These are phyloP conservation scores for Trametes gibbosa DNA, from an alignment of 768 basidiomycete genomes.

Conservation along the genomic window DNA sequence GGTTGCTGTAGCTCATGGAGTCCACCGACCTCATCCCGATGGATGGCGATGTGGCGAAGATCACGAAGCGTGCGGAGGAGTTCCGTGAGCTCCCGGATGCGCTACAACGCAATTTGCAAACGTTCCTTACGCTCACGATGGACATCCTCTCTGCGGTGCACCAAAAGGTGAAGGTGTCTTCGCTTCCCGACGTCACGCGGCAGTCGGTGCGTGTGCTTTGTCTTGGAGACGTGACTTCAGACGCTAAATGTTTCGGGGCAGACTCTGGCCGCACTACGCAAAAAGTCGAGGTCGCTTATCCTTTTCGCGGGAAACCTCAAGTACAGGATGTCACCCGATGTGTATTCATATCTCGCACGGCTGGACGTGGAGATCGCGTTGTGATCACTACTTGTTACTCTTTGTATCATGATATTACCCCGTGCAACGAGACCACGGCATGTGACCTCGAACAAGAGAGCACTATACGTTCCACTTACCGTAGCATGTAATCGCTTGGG, in stretches of 20 bases:
- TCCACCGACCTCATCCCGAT: slow-evolving; percentile 85
- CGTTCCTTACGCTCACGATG: slow-evolving; percentile 89
- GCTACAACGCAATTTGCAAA: slow-evolving; percentile 85
- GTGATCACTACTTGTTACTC: slow-evolving; percentile 29
- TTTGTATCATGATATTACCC: neutral
- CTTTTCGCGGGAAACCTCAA: slow-evolving; percentile 86
- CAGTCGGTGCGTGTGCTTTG: slow-evolving; percentile 59
- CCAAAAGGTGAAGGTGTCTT: slow-evolving; percentile 68
- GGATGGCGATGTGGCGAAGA: slow-evolving; percentile 79
- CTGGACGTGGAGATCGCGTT: slow-evolving; percentile 85
- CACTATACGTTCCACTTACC: too few species aligned
- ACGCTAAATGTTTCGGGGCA: slow-evolving; percentile 26
- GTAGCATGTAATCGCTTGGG: too few species aligned
- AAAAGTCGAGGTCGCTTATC: slow-evolving; percentile 83
- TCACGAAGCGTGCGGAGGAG: slow-evolving; percentile 83
- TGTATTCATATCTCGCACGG: slow-evolving; percentile 84
- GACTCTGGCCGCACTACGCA: slow-evolving; percentile 67
- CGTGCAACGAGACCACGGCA: too few species aligned
- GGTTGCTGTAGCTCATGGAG: slow-evolving; percentile 67
- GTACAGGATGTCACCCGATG: slow-evolving; percentile 87
- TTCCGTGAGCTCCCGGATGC: slow-evolving; percentile 86
- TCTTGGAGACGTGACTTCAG: neutral
- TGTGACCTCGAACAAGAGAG: too few species aligned
- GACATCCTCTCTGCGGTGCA: slow-evolving; percentile 84
- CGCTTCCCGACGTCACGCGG: slow-evolving; percentile 69